These are phyloP conservation scores for Rhododendron kiyosumense DNA, from an alignment of 148 eudicot species.

Conservation along the genomic window DNA sequence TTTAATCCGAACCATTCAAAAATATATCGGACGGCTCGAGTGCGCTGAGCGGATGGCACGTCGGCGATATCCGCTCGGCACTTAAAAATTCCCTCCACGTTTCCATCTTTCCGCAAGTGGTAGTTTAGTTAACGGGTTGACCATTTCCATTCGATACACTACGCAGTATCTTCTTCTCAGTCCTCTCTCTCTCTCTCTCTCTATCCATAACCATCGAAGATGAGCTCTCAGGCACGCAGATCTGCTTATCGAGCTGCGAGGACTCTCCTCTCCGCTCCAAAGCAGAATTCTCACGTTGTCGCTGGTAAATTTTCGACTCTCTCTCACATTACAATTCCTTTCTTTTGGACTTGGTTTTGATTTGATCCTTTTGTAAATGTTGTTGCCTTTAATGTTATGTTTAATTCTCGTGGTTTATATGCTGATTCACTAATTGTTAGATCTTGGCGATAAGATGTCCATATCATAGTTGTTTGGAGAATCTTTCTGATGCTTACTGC, in stretches of 20 bases:
- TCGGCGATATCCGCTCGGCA: too few relatives aligned
- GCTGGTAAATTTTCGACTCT: constrained; percentile 32
- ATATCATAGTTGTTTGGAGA: neutral
- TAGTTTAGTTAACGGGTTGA: neutral
- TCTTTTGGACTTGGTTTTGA: neutral
- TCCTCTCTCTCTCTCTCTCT: neutral
- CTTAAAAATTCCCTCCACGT: too few relatives aligned
- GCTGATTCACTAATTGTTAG: neutral
- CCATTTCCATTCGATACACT: neutral
- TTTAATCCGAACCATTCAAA: too few relatives aligned
- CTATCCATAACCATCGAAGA: constrained; percentile 9
- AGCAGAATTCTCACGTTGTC: constrained; percentile 38
- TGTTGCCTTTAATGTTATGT: neutral
- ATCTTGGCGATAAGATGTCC: neutral
- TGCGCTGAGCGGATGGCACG: too few relatives aligned
- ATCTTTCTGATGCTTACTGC: neutral
- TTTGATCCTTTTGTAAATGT: neutral
- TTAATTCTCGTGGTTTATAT: neutral
- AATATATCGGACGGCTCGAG: too few relatives aligned
- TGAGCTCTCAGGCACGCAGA: constrained; percentile 71
- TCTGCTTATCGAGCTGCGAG: constrained; percentile 57
- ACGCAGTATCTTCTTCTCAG: neutral
- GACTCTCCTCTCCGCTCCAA: constrained; percentile 59
- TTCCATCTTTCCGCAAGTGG: neutral
- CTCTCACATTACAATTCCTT: neutral